These are phyloP conservation scores for Cylindrotheca fusiformis DNA, from an alignment of 108 stramenopile species.

Conservation along the genomic window DNA sequence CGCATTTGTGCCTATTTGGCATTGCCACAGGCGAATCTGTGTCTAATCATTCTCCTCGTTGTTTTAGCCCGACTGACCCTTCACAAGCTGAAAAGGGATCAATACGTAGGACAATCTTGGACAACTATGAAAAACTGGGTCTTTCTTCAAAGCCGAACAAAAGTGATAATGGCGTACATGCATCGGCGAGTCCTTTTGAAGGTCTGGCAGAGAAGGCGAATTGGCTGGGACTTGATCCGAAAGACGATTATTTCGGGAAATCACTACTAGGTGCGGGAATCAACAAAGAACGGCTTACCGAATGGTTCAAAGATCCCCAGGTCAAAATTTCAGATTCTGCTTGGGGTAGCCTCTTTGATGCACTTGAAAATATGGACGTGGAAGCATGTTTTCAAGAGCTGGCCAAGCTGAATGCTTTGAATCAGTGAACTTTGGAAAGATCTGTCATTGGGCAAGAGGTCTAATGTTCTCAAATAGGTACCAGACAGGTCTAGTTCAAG, in stretches of 20 bases:
- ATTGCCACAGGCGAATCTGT: too few species aligned
- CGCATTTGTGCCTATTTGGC: too few species aligned
- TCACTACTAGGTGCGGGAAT: constrained; percentile 70
- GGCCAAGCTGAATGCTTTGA: constrained; percentile 49
- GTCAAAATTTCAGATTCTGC: constrained; percentile 59
- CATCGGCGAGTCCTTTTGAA: constrained; percentile 89
- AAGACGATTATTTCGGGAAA: constrained; percentile 75
- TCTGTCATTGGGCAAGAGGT: too few species aligned
- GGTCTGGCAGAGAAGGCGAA: constrained; percentile 88
- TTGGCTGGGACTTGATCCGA: constrained; percentile 64
- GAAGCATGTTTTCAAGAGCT: constrained; percentile 73
- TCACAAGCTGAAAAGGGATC: constrained; percentile 69
- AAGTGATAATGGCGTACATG: constrained; percentile 94
- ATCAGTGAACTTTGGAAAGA: constrained; percentile 4
- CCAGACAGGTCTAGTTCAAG: too few species aligned
- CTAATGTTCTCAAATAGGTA: too few species aligned
- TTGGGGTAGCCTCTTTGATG: constrained; percentile 84
- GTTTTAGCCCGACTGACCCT: constrained; percentile 77
- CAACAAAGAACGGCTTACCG: constrained; percentile 59
- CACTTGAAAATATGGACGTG: constrained; percentile 86
- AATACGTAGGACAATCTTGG: constrained; percentile 74
- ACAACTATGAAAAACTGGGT: constrained; percentile 68
- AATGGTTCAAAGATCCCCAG: constrained; percentile 83
- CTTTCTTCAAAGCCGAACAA: constrained; percentile 71
- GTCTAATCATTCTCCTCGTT: too few species aligned